These are phyloP conservation scores for Phoma sp. DNA, from an alignment of 2,329 filamentous ascomycete genomes.

Conservation along the genomic window DNA sequence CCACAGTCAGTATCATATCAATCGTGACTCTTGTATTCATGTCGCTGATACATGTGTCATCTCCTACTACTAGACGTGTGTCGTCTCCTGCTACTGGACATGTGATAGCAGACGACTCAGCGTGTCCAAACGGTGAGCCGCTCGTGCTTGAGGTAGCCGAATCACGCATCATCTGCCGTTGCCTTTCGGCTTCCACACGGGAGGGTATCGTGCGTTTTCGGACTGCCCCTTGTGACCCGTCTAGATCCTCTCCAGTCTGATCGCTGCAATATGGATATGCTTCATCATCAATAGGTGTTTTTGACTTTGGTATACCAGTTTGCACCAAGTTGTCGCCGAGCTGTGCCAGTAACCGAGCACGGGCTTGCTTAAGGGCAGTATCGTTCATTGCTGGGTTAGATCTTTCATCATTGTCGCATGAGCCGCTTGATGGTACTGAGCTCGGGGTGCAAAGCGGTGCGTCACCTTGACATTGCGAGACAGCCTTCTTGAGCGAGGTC, in stretches of 20 bases:
- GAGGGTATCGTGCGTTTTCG: slow-evolving; percentile 14
- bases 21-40: slow-evolving; percentile 68
- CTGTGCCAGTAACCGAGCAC: slow-evolving; percentile 53
- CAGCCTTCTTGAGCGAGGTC: background rate
- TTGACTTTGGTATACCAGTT: slow-evolving; percentile 17
- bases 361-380: slow-evolving; percentile 55
- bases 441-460: background rate
- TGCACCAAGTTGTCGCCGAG: slow-evolving; percentile 44
- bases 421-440: background rate
- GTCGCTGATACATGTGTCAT: slow-evolving; percentile 50
- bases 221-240: background rate
- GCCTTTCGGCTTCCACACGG: slow-evolving; percentile 30
- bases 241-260: background rate
- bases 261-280: background rate
- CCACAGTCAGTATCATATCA: slow-evolving; percentile 89
- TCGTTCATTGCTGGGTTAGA: slow-evolving; percentile 8
- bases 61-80: too few species aligned
- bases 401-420: background rate
- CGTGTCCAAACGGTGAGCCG: background rate
- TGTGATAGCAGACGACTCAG: background rate
- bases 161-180: slow-evolving; percentile 24
- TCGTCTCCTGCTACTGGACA: background rate
- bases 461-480: slow-evolving; percentile 27
- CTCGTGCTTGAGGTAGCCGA: slow-evolving; percentile 2
- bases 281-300: background rate